Evolutionary conservation across 371 early-diverging fungal genomes (phyloP).

Genomic region (Choanephora cucurbitarum): DNA sequence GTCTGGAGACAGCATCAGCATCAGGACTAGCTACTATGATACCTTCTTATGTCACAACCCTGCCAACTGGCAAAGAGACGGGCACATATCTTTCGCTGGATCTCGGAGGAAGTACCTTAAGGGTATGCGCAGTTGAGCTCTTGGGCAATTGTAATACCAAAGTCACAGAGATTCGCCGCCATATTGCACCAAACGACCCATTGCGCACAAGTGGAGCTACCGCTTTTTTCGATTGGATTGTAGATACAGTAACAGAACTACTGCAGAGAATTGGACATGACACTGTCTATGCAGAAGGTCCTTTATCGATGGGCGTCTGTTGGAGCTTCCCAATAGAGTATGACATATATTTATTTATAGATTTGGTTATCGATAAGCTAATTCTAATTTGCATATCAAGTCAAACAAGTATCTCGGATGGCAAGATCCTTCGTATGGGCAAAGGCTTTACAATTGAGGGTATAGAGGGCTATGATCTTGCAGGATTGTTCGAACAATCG

Average conservation of each 20-base stretch:
- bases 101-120: constrained; percentile 91
- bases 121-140: constrained; percentile 65
- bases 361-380: background rate
- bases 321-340: constrained; percentile 58
- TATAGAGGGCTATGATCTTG: constrained; percentile 81
- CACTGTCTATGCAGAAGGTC: constrained; percentile 24
- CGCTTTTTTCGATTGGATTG: constrained; percentile 88
- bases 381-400: constrained; percentile 22
- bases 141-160: constrained; percentile 51
- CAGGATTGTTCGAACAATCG: constrained; percentile 61
- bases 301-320: constrained; percentile 46
- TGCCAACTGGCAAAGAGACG: constrained; percentile 82
- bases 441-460: constrained; percentile 85
- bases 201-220: constrained; percentile 58
- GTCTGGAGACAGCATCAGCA: constrained; percentile 47
- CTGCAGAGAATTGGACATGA: constrained; percentile 17
- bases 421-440: constrained; percentile 84
- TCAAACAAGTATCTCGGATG: constrained; percentile 77
- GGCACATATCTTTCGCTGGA: constrained; percentile 89
- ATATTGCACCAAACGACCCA: constrained; percentile 60
- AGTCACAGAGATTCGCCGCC: constrained; percentile 43
- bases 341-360: constrained; percentile 14
- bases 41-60: constrained; percentile 80
- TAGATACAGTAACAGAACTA: constrained; percentile 54
- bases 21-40: constrained; percentile 61